Evolutionary conservation across 192 early-diverging fungal genomes (phyloP).

Genomic region (Phlyctochytrium bullatum): DNA sequence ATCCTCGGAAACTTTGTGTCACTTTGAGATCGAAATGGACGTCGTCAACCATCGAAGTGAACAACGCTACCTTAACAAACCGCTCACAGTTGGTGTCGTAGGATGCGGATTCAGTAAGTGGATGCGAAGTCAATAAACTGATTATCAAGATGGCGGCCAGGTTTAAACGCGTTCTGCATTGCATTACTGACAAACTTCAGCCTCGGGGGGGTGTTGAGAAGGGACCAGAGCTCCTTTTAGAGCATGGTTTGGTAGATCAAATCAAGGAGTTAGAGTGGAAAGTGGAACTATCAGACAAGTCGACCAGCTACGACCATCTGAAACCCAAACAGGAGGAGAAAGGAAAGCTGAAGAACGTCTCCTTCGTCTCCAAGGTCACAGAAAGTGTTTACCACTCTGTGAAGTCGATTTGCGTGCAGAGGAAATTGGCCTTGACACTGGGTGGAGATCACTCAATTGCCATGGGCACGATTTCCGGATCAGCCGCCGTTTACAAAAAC

Average conservation of each 20-base stretch:
- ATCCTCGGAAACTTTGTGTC: too few species aligned
- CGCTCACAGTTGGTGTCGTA: neutral
- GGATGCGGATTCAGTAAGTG: neutral
- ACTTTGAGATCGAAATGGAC: too few species aligned
- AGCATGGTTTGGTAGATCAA: constrained; percentile 83
- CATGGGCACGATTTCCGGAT: constrained; percentile 84
- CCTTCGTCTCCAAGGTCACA: constrained; percentile 78
- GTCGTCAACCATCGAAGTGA: neutral
- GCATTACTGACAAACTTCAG: constrained; percentile 42
- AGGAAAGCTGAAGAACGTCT: constrained; percentile 80
- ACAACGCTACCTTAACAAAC: neutral
- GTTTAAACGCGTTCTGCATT: constrained; percentile 1
- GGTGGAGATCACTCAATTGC: constrained; percentile 96
- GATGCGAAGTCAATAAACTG: neutral
- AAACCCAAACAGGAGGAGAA: constrained; percentile 70
- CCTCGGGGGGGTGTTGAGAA: constrained; percentile 86
- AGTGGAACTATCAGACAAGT: constrained; percentile 68
- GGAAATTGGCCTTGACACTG: constrained; percentile 83
- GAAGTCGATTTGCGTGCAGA: constrained; percentile 54
- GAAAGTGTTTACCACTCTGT: constrained; percentile 66
- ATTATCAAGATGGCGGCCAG: too few species aligned
- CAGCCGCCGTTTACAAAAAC: constrained; percentile 70
- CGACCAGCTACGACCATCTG: constrained; percentile 68
- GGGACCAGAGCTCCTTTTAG: constrained; percentile 79
- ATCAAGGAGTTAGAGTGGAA: constrained; percentile 75